Base-by-base conservation (phyloP, 2,329 filamentous ascomycete genomes). In the Fusarium nodosum region DNA sequence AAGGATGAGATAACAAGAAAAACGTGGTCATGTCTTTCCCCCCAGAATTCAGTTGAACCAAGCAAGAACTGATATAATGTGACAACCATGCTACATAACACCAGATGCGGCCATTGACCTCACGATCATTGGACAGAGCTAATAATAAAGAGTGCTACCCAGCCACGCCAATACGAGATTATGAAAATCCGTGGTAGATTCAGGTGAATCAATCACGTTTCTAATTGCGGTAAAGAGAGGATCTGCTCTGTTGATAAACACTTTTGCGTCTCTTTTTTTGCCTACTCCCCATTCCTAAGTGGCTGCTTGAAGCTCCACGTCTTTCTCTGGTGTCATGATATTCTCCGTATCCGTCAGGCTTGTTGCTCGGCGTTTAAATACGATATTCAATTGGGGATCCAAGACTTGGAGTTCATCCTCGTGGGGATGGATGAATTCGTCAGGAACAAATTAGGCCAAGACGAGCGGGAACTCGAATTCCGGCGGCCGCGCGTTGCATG, bases 291-390 rank as follows among this genome's bases (percentile, higher is more conserved):
- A 60, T 69, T 67, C 63, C 53, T 51, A 24, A 64, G 50, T 55
- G 63, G 57, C 50, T 44, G 34, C 62, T 36, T 34, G 30, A 26
- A 56, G 54, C 57, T 67, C 53, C 48, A 53, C 48, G 44, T 51
- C 56, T 30, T 16, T 36, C 10, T 59, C 52, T 45, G 47, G 39
- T 24, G 45, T 20, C 33, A n/a, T 55, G 22, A 38, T 33, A 22
- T n/a, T 46, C 20, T 39, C 59, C 55, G 52, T 65, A 71, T 71
- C 55, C 45, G 63, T 71, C 59, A 44, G 36, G 50, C 38, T 68
- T 71, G 59, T 50, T 61, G 60, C 59, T 67, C 46, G 64, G 68
- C 68, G 68, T 71, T 55, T 71, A 65, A 57, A 61, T 28, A 44
- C 33, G 52, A 55, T 56, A 46, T 42, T 58, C 59, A 20, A 69